Conservation (phyloP, 2,329 filamentous ascomycete species). For the Neurospora crassa region DNA sequence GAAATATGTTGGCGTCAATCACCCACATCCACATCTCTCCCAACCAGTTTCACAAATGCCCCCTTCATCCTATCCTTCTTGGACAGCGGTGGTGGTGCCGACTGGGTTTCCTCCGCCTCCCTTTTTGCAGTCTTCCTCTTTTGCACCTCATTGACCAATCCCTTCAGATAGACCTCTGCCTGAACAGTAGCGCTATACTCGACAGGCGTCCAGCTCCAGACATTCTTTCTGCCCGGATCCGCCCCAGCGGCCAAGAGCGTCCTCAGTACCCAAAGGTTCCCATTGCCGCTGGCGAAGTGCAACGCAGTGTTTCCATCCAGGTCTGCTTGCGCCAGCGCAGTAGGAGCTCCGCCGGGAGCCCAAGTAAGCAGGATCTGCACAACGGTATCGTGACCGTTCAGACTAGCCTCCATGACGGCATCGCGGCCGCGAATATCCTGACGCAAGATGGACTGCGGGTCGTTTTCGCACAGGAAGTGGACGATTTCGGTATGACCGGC, state of each 20-base stretch:
- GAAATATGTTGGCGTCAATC: conserved; percentile 5
- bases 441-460: conserved; percentile 53
- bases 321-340: conserved; percentile 51
- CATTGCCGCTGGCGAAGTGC: conserved; percentile 77
- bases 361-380: conserved; percentile 57
- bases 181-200: conserved; percentile 74
- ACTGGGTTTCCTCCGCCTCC: conserved; percentile 26
- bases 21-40: conserved; percentile 9
- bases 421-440: conserved; percentile 61
- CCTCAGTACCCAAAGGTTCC: conserved; percentile 66
- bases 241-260: conserved; percentile 72
- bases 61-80: conserved; percentile 2
- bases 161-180: conserved; percentile 77
- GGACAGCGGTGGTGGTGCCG: neutral
- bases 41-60: conserved; percentile 12
- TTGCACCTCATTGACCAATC: conserved; percentile 62
- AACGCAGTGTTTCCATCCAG: conserved; percentile 74
- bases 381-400: conserved; percentile 52
- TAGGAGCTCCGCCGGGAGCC: conserved; percentile 41
- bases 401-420: conserved; percentile 58
- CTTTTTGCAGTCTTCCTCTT: conserved; percentile 39
- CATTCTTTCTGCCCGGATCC: conserved; percentile 61
- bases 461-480: conserved; percentile 55
- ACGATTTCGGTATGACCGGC: conserved; percentile 66
- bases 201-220: conserved; percentile 75